Evolutionary conservation across 1,284 basidiomycete species (phyloP).

Genomic region (Blastosporella zonata): DNA sequence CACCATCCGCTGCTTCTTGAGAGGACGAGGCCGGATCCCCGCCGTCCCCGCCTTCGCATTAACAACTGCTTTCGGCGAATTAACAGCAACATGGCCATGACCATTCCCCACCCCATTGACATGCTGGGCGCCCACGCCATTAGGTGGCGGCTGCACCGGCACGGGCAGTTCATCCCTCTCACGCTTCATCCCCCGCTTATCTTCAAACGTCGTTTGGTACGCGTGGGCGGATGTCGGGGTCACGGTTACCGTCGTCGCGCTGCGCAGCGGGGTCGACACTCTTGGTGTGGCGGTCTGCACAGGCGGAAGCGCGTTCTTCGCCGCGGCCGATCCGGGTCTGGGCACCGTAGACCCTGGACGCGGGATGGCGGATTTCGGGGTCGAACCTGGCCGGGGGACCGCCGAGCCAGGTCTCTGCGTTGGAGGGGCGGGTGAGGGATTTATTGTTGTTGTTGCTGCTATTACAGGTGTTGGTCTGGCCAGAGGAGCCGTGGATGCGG

Average conservation of each 20-base stretch:
- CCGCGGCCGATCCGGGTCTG: conserved; percentile 26
- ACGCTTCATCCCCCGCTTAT: conserved; percentile 49
- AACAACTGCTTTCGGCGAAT: conserved; percentile 29
- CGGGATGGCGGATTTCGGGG: conserved; percentile 22
- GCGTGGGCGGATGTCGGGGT: conserved; percentile 23
- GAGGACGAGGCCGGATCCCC: conserved; percentile 60
- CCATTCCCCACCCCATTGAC: conserved; percentile 25
- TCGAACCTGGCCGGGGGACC: conserved; percentile 14
- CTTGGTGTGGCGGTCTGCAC: conserved; percentile 19
- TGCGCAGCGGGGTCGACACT: conserved; percentile 26
- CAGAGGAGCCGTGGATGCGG: conserved; percentile 16
- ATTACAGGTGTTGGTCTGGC: conserved; percentile 10
- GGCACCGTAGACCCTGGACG: conserved; percentile 32
- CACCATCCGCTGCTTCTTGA: conserved; percentile 77
- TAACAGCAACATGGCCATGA: conserved; percentile 8
- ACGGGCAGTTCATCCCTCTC: conserved; percentile 39
- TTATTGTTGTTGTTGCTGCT: conserved; percentile 2
- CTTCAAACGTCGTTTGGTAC: conserved; percentile 24
- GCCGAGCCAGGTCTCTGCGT: conserved; percentile 17
- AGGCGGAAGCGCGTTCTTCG: conserved; percentile 16
- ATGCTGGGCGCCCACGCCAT: conserved; percentile 27
- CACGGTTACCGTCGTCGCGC: conserved; percentile 24
- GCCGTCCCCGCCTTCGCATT: conserved; percentile 54
- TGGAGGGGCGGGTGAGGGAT: conserved; percentile 1
- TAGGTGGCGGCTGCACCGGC: conserved; percentile 21